phyloP scores from a whole-genome alignment of 1,139 yeast species.

The Candida freyschussii region DNA sequence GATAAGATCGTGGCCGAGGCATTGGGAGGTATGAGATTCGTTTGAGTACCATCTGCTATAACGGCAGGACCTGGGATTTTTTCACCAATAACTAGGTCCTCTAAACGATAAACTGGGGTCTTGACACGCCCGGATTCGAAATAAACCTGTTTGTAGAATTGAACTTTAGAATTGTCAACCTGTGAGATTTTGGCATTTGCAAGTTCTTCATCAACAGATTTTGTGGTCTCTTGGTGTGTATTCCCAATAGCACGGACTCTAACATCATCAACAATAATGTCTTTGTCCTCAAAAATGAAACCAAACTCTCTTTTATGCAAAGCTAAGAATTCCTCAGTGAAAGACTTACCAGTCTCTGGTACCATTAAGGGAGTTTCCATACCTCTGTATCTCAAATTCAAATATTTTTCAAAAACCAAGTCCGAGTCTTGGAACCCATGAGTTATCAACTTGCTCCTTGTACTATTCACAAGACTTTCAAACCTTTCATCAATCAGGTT shows the following conservation, averaged over 20 bases:
- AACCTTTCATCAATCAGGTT: conserved; percentile 30
- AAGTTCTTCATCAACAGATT: conserved; percentile 36
- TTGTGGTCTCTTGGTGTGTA: conserved; percentile 29
- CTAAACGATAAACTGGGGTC: conserved; percentile 49
- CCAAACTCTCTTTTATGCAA: conserved; percentile 68
- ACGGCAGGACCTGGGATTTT: conserved; percentile 72
- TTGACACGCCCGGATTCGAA: conserved; percentile 47
- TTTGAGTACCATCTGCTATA: conserved; percentile 81
- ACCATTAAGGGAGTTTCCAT: conserved; percentile 84
- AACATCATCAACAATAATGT: conserved; percentile 74
- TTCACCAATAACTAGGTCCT: conserved; percentile 48
- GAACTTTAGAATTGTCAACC: conserved; percentile 25
- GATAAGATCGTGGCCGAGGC: conserved; percentile 59
- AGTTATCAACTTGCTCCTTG: conserved; percentile 30
- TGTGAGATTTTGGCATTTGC: conserved; percentile 12
- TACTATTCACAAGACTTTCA: conserved; percentile 19
- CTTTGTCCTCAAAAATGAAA: conserved; percentile 51
- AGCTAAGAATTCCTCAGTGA: conserved; percentile 38
- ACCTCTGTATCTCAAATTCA: conserved; percentile 80
- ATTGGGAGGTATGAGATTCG: conserved; percentile 72
- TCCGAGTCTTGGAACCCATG: conserved; percentile 43
- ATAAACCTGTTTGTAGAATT: conserved; percentile 35
- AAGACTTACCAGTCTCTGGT: conserved; percentile 28
- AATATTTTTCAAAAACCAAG: conserved; percentile 50
- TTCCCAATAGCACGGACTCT: conserved; percentile 69